A percentile compares a stretch with the other conserved stretches of the same genome.
These are phyloP conservation scores for Lepidium aucheri DNA, from an alignment of 345 rosid genomes.

Conservation along the genomic window DNA sequence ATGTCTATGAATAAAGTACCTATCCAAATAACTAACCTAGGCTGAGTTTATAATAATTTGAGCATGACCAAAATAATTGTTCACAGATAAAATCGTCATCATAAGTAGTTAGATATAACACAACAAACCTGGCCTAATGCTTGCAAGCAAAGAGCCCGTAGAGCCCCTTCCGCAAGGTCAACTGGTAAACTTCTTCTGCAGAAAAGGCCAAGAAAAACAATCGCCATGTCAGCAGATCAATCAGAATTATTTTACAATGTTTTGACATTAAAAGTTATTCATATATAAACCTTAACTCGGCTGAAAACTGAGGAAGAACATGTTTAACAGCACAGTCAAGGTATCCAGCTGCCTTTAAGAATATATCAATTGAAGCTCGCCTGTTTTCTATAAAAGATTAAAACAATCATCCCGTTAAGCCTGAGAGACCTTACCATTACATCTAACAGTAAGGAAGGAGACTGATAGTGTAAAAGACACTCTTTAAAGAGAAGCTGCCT, in stretches of 20 bases:
- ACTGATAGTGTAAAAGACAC: too few relatives aligned
- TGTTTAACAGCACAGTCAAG: slow-evolving; percentile 85
- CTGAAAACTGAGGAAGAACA: slow-evolving; percentile 77
- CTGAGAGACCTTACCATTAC: neutral
- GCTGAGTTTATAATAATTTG: neutral
- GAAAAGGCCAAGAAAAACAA: slow-evolving; percentile 1
- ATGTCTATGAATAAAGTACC: neutral
- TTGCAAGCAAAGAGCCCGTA: slow-evolving; percentile 86
- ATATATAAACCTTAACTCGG: slow-evolving; percentile 55
- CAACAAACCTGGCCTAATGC: slow-evolving; percentile 81
- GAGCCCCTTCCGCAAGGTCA: slow-evolving; percentile 88
- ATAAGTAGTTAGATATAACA: neutral
- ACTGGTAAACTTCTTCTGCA: slow-evolving; percentile 86
- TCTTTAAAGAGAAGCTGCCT: neutral
- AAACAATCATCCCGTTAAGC: neutral
- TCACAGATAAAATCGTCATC: neutral
- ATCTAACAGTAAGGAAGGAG: neutral
- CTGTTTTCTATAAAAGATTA: slow-evolving; percentile 51
- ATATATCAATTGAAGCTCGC: slow-evolving; percentile 74
- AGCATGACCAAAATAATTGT: neutral
- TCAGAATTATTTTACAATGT: neutral
- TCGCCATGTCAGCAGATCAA: neutral
- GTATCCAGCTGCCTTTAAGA: slow-evolving; percentile 95
- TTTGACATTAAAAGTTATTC: neutral
- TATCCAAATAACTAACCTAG: neutral